Percentiles rank a stretch among this genome's conserved stretches.
phyloP scores from a whole-genome alignment of 164 flowering plant species.

The Paratinospora sagittata region DNA sequence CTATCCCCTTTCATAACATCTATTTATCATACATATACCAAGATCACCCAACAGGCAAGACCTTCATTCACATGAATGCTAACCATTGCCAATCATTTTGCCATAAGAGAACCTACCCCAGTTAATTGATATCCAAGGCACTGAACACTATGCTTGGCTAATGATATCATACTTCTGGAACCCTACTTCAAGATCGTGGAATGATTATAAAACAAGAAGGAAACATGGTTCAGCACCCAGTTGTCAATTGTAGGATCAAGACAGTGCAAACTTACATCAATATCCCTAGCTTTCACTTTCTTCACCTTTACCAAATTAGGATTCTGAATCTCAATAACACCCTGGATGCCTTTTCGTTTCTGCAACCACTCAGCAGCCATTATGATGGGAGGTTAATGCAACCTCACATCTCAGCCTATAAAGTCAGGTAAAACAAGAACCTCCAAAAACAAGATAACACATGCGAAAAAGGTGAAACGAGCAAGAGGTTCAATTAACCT shows the following conservation, averaged over 20 bases:
- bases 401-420: neutral
- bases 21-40: too few species aligned
- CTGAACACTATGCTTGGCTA: too few species aligned
- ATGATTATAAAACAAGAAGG: neutral
- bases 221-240: neutral
- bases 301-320: conserved; percentile 73
- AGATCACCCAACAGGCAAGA: too few species aligned
- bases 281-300: conserved; percentile 69
- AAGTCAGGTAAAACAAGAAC: neutral
- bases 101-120: too few species aligned
- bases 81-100: too few species aligned
- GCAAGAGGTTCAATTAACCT: conserved; percentile 20
- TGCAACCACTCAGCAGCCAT: conserved; percentile 18
- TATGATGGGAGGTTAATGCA: neutral
- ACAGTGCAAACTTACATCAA: conserved; percentile 44
- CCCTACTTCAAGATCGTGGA: too few species aligned
- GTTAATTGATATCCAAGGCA: too few species aligned
- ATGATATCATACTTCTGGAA: too few species aligned
- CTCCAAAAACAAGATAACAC: neutral
- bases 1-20: too few species aligned
- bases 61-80: too few species aligned
- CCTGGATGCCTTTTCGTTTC: conserved; percentile 68
- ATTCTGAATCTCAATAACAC: conserved; percentile 71
- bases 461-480: neutral
- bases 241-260: too few species aligned